Evolutionary conservation across 345 rosid species (phyloP).

Genomic region (Arabis hirsuta): DNA sequence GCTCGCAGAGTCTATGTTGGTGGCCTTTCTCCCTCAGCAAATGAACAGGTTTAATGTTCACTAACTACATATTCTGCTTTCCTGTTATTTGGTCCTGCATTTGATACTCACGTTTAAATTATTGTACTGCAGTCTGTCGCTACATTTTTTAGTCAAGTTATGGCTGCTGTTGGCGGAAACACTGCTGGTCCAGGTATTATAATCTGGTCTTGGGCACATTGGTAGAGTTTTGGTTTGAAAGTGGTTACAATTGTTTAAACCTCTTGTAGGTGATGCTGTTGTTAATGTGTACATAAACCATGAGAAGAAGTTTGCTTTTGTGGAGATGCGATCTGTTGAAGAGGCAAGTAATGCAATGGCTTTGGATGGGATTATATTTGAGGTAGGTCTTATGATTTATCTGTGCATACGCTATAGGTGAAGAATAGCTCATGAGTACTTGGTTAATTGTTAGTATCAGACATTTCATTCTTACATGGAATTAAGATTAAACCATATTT

Average conservation of each 20-base stretch:
- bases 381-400: constrained; percentile 33
- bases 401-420: too few relatives aligned
- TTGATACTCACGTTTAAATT: constrained; percentile 4
- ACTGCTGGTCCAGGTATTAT: constrained; percentile 57
- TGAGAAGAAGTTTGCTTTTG: constrained; percentile 55
- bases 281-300: constrained; percentile 55
- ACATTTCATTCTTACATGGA: too few relatives aligned
- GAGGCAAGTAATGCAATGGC: constrained; percentile 55
- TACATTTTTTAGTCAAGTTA: constrained; percentile 55
- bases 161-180: constrained; percentile 60
- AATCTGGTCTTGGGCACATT: constrained; percentile 13
- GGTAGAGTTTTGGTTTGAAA: constrained; percentile 2
- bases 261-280: constrained; percentile 50
- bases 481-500: background rate
- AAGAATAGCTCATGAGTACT: too few relatives aligned
- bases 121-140: constrained; percentile 48
- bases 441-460: too few relatives aligned
- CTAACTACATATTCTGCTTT: background rate
- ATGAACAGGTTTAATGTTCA: constrained; percentile 49
- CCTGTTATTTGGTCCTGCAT: constrained; percentile 20
- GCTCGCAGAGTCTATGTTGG: constrained; percentile 57
- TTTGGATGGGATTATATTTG: constrained; percentile 52
- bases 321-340: constrained; percentile 56
- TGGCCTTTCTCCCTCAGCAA: constrained; percentile 52
- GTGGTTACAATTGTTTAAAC: background rate